Conservation (phyloP, 176 grass and related monocot genomes). For the Areca catechu region DNA sequence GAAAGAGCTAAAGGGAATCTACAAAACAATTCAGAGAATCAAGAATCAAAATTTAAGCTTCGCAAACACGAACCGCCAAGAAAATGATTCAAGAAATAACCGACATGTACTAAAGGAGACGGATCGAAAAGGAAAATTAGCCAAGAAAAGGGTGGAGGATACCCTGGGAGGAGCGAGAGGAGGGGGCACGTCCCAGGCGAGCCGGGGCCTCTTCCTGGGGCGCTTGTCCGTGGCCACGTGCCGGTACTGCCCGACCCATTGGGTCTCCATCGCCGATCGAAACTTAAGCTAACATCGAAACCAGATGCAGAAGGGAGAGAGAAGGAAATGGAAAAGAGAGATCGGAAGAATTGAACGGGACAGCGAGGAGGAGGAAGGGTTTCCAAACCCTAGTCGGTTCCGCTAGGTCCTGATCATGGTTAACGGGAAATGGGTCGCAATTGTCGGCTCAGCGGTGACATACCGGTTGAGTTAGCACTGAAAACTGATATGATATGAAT, state of each 20-base stretch:
- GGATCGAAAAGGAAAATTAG: constrained; percentile 8
- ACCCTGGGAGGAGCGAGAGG: constrained; percentile 56
- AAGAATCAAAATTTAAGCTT: too few relatives aligned
- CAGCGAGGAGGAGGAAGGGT: neutral
- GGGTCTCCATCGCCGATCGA: constrained; percentile 62
- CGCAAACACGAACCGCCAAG: neutral
- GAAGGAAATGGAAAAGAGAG: too few relatives aligned
- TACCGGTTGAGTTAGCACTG: too few relatives aligned
- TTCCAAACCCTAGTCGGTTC: neutral
- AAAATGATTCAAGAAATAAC: constrained; percentile 17
- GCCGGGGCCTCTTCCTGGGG: constrained; percentile 64
- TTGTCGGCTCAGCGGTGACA: too few relatives aligned
- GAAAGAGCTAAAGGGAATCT: too few relatives aligned
- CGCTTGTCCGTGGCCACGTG: constrained; percentile 57
- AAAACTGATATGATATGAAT: too few relatives aligned
- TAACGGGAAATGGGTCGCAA: too few relatives aligned
- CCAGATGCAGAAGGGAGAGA: neutral
- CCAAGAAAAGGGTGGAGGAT: neutral
- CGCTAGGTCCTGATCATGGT: neutral
- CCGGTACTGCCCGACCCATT: constrained; percentile 73
- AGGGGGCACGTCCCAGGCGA: constrained; percentile 63
- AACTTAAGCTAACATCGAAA: constrained; percentile 5
- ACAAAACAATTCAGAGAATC: too few relatives aligned
- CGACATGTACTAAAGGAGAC: neutral
- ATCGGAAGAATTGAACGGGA: neutral